Conservation (phyloP, 73 alveolate species). For the Diophrys appendiculata region DNA sequence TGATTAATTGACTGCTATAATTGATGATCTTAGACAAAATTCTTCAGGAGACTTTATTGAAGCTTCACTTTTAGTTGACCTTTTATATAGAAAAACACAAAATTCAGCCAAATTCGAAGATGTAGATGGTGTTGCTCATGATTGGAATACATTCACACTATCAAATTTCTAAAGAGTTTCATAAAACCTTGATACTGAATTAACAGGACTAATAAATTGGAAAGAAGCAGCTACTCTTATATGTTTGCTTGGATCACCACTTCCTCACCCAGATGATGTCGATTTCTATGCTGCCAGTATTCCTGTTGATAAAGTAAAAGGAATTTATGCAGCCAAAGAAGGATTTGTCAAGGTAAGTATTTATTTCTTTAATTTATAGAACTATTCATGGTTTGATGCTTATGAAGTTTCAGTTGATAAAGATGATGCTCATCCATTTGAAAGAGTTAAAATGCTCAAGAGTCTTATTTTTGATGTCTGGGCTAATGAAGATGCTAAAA, state of each 20-base stretch:
- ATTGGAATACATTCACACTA: conserved; percentile 17
- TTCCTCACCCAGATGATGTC: conserved; percentile 30
- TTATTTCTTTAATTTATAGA: neutral
- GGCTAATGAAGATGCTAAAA: neutral
- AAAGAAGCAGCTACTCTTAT: conserved; percentile 26
- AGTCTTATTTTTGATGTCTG: conserved; percentile 21
- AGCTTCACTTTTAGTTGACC: conserved; percentile 31
- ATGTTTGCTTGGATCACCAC: conserved; percentile 24
- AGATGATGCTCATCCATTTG: conserved; percentile 29
- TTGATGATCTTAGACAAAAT: conserved; percentile 33
- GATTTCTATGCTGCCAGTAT: conserved; percentile 11
- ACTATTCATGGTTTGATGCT: conserved; percentile 37
- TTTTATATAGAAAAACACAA: conserved; percentile 38
- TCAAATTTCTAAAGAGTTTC: conserved; percentile 27
- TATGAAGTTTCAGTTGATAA: conserved; percentile 38
- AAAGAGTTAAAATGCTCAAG: conserved; percentile 37
- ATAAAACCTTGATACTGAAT: conserved; percentile 23
- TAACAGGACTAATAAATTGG: conserved; percentile 31
- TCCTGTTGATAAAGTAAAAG: neutral
- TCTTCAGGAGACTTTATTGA: conserved; percentile 38
- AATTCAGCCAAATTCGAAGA: conserved; percentile 42
- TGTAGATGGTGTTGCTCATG: conserved; percentile 45
- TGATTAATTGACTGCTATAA: conserved; percentile 26
- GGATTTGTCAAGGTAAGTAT: conserved; percentile 7
- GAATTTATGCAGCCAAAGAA: neutral